Percentiles rank a stretch among this genome's conserved stretches.
Conservation (phyloP, 371 early-diverging fungal species). For the Batkoa obscura region DNA sequence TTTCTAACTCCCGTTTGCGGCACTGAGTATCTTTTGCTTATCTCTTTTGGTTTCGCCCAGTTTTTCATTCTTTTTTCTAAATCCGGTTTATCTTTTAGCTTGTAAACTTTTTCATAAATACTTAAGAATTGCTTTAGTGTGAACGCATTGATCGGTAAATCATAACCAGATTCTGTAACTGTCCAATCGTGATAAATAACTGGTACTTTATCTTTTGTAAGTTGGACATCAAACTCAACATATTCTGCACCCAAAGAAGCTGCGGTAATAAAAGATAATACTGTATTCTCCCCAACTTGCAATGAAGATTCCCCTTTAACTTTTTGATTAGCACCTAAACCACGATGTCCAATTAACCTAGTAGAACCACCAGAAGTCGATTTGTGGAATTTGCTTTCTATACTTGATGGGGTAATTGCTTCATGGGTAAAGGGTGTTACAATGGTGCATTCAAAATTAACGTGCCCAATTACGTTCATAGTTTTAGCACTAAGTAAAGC, state of each 20-base stretch:
- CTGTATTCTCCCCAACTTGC: constrained; percentile 88
- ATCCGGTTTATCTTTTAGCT: not conserved
- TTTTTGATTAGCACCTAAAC: constrained; percentile 74
- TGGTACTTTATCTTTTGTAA: constrained; percentile 78
- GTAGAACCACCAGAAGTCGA: not conserved
- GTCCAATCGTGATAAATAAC: constrained; percentile 92
- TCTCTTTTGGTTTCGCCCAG: no score
- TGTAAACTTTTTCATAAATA: constrained; percentile 26
- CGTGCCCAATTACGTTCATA: constrained; percentile 33
- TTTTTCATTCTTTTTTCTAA: no score
- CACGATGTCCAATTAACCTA: constrained; percentile 83
- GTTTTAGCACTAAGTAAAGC: constrained; percentile 29
- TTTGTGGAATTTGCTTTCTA: not conserved
- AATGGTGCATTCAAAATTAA: constrained; percentile 40
- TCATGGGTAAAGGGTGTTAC: constrained; percentile 40
- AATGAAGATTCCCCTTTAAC: constrained; percentile 20
- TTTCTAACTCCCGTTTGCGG: no score
- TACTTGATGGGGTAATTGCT: constrained; percentile 15
- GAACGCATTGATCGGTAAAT: not conserved
- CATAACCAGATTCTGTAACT: constrained; percentile 19
- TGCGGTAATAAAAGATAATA: constrained; percentile 76
- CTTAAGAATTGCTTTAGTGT: not conserved
- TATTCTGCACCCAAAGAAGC: constrained; percentile 71
- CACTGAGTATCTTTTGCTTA: no score
- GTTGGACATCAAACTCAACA: constrained; percentile 94